Conservation (phyloP, 192 early-diverging fungal genomes). For the Dissophora ornata region DNA sequence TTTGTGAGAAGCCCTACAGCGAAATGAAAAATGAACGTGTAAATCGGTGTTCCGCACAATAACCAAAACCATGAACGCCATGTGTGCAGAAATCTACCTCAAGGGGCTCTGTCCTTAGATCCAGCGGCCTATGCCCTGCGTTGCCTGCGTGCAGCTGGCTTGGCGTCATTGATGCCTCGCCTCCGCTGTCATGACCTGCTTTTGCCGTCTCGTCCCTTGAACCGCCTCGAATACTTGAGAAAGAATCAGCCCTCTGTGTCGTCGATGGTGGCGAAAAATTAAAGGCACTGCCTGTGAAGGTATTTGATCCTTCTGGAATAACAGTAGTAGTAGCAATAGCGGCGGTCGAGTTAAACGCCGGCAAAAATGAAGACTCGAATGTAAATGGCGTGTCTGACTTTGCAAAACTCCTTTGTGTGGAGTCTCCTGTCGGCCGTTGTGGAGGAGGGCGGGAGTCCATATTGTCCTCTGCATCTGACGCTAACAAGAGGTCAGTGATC, state of each 20-base stretch:
- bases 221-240: not conserved
- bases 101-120: not conserved
- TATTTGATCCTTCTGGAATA: no score
- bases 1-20: not conserved
- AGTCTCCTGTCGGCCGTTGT: not conserved
- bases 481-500: constrained; percentile 19
- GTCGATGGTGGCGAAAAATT: no score
- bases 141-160: not conserved
- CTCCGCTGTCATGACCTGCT: not conserved
- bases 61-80: no score
- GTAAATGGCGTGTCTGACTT: constrained; percentile 15
- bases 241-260: not conserved
- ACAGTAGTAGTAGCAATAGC: no score
- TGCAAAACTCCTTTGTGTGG: constrained; percentile 2
- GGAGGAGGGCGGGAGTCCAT: not conserved
- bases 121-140: not conserved
- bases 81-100: no score
- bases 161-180: not conserved
- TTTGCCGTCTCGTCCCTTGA: not conserved
- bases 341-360: not conserved
- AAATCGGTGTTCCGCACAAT: no score
- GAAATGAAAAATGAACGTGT: no score
- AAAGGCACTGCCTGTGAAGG: no score
- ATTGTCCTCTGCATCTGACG: constrained; percentile 8
- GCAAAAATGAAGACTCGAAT: constrained; percentile 19